Base-by-base conservation (phyloP, 768 basidiomycete species). In the Lepiota brunneoincarnata region DNA sequence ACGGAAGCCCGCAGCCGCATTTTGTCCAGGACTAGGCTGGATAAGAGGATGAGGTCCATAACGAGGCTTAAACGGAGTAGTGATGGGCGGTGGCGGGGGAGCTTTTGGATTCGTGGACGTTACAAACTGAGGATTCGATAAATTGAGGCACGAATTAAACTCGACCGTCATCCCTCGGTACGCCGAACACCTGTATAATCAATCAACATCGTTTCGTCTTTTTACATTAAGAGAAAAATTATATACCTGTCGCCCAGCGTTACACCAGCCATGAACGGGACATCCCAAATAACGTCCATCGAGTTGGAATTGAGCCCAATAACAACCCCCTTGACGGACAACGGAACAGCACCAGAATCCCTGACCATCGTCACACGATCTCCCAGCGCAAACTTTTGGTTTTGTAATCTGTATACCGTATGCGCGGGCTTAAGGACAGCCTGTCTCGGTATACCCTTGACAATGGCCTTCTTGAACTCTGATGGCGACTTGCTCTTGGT, bases 271-370 rank as follows among this genome's bases (percentile, higher is more conserved):
- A 99, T 91, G 72, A 99, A 98, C 1, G 93, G 80, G 20, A 89
- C 86, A 67, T 99, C 97, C 91, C 97, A 98, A 0, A 96, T 81
- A 20, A 98, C 89, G 67, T 98, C 97, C 81, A 98, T 89, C 3
- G 88, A 83, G 64, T 87, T 90, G 2, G 86, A 72, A 61, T 87
- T 91, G 63, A 99, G 70, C 12, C 95, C 92, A 49, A 98, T 82
- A 21, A 98, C 94, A 14, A 96, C 92, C 18, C 97, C 97, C 70
- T 96, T 98, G 48, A 86, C 87, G 1, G 86, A 84, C 12, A 98
- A 75, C 1, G 95, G 93, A 0, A 98, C 95, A 31, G 88, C 85
- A 24, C 95, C 95, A 0, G 94, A 87, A 65, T 98, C 97, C 61
- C 91, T 89, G 1, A 98, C 93, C 91, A 96, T 97, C 15, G 88